phyloP scores from a whole-genome alignment of 1,284 basidiomycete genomes.

The Ustilago cynodontis region DNA sequence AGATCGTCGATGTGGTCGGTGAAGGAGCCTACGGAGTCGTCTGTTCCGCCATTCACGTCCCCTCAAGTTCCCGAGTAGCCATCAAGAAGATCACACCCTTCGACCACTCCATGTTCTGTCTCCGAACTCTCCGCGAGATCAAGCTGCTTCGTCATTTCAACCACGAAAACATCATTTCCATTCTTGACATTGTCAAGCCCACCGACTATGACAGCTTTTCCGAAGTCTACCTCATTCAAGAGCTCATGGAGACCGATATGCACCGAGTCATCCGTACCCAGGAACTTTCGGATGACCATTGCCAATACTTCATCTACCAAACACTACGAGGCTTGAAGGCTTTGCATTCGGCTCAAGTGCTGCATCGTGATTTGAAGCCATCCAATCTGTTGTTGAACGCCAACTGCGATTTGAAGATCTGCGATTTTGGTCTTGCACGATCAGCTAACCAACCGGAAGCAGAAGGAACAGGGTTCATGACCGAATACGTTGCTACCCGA shows the following conservation, averaged over 20 bases:
- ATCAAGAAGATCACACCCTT: constrained; percentile 71
- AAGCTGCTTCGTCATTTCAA: constrained; percentile 68
- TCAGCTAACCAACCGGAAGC: constrained; percentile 68
- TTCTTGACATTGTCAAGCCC: constrained; percentile 63
- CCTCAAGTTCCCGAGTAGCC: constrained; percentile 68
- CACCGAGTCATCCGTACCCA: constrained; percentile 70
- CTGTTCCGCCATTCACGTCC: constrained; percentile 70
- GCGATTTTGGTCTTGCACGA: constrained; percentile 69
- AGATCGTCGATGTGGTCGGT: constrained; percentile 71
- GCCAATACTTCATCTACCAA: constrained; percentile 95
- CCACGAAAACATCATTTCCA: constrained; percentile 67
- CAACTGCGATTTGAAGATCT: constrained; percentile 69
- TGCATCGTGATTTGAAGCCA: constrained; percentile 68
- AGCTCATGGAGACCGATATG: constrained; percentile 70
- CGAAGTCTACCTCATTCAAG: constrained; percentile 85
- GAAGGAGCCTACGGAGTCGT: constrained; percentile 72
- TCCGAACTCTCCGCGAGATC: constrained; percentile 68
- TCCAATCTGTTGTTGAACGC: constrained; percentile 67
- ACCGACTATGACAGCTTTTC: constrained; percentile 85
- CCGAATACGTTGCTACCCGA: constrained; percentile 69
- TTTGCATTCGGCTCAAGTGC: constrained; percentile 67
- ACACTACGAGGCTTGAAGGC: constrained; percentile 69
- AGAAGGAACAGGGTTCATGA: constrained; percentile 69
- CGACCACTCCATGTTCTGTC: constrained; percentile 69
- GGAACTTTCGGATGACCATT: constrained; percentile 79